Evolutionary conservation across 352 stramenopile species (phyloP).

Genomic region (Pythium rishiriense): DNA sequence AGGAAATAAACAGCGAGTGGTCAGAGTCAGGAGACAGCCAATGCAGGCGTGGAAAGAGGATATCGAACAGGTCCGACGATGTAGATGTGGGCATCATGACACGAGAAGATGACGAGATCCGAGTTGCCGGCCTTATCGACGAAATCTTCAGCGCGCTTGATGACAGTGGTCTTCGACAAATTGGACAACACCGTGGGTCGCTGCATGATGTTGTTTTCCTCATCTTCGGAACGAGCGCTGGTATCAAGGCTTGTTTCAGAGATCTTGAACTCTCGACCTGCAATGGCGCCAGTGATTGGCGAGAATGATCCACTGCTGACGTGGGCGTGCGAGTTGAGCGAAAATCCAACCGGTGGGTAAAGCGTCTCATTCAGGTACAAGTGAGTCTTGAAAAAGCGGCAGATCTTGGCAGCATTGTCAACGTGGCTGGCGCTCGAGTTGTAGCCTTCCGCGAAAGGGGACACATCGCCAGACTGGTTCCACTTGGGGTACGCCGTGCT

Average conservation of each 20-base stretch:
- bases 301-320: constrained; percentile 27
- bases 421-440: constrained; percentile 22
- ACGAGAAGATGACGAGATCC: constrained; percentile 89
- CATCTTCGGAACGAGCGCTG: constrained; percentile 8
- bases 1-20: constrained; percentile 31
- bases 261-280: constrained; percentile 9
- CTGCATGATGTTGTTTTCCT: constrained; percentile 25
- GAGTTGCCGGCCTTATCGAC: constrained; percentile 39
- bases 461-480: constrained; percentile 33
- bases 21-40: background rate
- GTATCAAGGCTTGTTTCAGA: background rate
- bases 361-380: constrained; percentile 78
- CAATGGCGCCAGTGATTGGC: constrained; percentile 6
- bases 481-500: constrained; percentile 71
- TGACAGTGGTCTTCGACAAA: constrained; percentile 72
- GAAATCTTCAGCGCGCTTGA: constrained; percentile 76
- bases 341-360: constrained; percentile 77
- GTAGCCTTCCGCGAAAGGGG: constrained; percentile 16
- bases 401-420: constrained; percentile 65
- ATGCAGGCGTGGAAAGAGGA: constrained; percentile 39
- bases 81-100: constrained; percentile 94
- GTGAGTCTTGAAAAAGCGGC: constrained; percentile 74
- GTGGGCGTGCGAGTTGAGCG: constrained; percentile 30
- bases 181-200: constrained; percentile 60
- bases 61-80: constrained; percentile 93